Evolutionary conservation across 1,139 yeast species (phyloP).

Genomic region (Kodamaea arcana): DNA sequence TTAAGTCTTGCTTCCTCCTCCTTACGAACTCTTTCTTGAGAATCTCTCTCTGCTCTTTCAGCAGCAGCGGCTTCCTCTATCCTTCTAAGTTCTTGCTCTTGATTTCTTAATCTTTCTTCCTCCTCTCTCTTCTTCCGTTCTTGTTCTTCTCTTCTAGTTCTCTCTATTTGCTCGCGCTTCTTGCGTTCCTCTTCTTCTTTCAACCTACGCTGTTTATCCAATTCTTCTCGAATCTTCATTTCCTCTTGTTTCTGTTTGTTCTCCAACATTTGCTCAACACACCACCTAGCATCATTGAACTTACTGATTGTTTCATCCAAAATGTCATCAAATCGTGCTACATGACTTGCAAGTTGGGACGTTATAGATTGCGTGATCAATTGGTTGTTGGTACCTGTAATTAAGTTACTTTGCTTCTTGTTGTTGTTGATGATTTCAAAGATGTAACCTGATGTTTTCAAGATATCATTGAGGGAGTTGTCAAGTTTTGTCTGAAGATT

Average conservation of each 20-base stretch:
- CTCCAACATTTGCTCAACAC: conserved; percentile 42
- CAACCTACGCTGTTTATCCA: conserved; percentile 25
- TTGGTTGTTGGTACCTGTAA: conserved; percentile 44
- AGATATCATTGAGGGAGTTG: conserved; percentile 38
- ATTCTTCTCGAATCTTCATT: conserved; percentile 35
- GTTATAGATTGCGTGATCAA: conserved; percentile 39
- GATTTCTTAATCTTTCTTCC: conserved; percentile 6
- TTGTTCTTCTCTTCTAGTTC: conserved; percentile 11
- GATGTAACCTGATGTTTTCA: conserved; percentile 42
- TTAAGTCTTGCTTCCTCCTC: conserved; percentile 10
- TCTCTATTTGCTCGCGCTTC: conserved; percentile 16
- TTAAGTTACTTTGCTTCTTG: conserved; percentile 39
- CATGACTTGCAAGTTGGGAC: conserved; percentile 35
- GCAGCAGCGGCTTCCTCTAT: conserved; percentile 12
- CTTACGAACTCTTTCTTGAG: conserved; percentile 11
- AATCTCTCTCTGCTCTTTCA: conserved; percentile 10
- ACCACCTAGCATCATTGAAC: conserved; percentile 46
- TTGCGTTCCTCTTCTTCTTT: conserved; percentile 21
- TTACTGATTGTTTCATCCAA: conserved; percentile 43
- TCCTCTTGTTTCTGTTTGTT: conserved; percentile 43
- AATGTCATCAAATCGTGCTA: conserved; percentile 39
- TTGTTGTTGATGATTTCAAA: conserved; percentile 44
- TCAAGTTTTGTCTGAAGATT: conserved; percentile 41
- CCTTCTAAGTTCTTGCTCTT: conserved; percentile 10
- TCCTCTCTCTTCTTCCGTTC: conserved; percentile 11